A percentile compares a stretch with the other conserved stretches of the same genome.
These are phyloP conservation scores for Epichloe hybrida DNA, from an alignment of 2,329 filamentous ascomycete genomes.

Conservation along the genomic window DNA sequence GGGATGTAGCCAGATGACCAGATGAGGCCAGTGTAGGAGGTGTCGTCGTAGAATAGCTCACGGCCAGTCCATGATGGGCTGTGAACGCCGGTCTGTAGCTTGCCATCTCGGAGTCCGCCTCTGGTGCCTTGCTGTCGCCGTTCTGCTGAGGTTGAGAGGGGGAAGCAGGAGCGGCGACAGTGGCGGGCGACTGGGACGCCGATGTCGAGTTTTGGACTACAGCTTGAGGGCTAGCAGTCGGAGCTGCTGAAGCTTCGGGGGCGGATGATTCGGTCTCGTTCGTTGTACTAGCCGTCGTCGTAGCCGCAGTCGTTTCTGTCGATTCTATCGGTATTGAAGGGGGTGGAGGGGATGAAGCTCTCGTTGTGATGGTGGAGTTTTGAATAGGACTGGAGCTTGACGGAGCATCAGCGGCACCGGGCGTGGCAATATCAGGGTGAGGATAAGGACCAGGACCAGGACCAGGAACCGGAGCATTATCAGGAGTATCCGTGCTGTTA, in stretches of 20 bases:
- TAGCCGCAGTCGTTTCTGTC: background rate
- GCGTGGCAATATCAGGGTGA: conserved; percentile 1
- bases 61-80: conserved; percentile 13
- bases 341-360: conserved; percentile 3
- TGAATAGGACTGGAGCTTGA: conserved; percentile 2
- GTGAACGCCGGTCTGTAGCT: conserved; percentile 13
- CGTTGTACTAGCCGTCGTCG: background rate
- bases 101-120: conserved; percentile 20
- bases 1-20: conserved; percentile 4
- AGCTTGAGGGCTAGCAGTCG: conserved; percentile 1
- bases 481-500: conserved; percentile 10
- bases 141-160: conserved; percentile 15
- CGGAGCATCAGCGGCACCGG: conserved; percentile 7
- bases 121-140: conserved; percentile 18
- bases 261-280: background rate
- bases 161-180: conserved; percentile 6
- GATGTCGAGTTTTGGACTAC: conserved; percentile 1
- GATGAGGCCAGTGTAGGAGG: conserved; percentile 5
- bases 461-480: conserved; percentile 7
- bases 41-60: conserved; percentile 14
- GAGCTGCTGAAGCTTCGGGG: background rate
- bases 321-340: conserved; percentile 1
- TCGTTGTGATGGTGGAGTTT: background rate
- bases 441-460: background rate
- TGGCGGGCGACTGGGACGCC: conserved; percentile 7